Conservation (phyloP, 495 filamentous ascomycete species). For the Penicillium cinerascens region DNA sequence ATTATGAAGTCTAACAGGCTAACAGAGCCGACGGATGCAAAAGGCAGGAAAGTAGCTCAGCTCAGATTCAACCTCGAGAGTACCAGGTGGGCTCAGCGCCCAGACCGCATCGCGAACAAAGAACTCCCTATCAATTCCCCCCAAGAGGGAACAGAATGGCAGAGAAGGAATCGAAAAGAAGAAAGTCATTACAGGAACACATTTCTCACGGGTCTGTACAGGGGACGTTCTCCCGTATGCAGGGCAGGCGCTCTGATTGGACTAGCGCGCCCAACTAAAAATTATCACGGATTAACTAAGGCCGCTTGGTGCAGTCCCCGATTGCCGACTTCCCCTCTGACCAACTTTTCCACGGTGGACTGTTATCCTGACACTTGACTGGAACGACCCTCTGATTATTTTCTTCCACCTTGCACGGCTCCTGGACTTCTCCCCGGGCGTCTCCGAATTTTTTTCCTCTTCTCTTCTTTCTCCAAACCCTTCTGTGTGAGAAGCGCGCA, state of each 20-base stretch:
- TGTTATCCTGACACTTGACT: slow-evolving; percentile 20
- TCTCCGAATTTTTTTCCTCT: slow-evolving; percentile 19
- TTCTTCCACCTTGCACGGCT: slow-evolving; percentile 4
- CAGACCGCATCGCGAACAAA: not conserved
- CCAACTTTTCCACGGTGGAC: slow-evolving; percentile 40
- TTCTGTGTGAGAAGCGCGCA: slow-evolving; percentile 43
- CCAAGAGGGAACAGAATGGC: not conserved
- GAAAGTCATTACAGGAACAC: not conserved
- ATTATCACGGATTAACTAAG: slow-evolving; percentile 46
- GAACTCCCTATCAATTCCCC: not conserved
- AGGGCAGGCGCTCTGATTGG: slow-evolving; percentile 31
- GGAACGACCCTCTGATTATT: slow-evolving; percentile 13
- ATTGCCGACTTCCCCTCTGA: slow-evolving; percentile 40
- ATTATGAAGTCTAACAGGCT: not conserved
- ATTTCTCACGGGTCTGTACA: no score
- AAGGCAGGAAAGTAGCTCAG: not conserved
- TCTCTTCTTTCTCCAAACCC: slow-evolving; percentile 15
- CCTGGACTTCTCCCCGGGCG: slow-evolving; percentile 13
- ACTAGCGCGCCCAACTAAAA: slow-evolving; percentile 50
- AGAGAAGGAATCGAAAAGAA: not conserved
- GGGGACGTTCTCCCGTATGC: not conserved
- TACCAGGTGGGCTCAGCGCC: not conserved
- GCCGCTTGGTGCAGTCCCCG: slow-evolving; percentile 26
- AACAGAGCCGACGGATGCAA: not conserved
- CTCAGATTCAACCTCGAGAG: not conserved